Conservation (phyloP, 2,329 filamentous ascomycete genomes). For the Aureobasidium subglaciale region DNA sequence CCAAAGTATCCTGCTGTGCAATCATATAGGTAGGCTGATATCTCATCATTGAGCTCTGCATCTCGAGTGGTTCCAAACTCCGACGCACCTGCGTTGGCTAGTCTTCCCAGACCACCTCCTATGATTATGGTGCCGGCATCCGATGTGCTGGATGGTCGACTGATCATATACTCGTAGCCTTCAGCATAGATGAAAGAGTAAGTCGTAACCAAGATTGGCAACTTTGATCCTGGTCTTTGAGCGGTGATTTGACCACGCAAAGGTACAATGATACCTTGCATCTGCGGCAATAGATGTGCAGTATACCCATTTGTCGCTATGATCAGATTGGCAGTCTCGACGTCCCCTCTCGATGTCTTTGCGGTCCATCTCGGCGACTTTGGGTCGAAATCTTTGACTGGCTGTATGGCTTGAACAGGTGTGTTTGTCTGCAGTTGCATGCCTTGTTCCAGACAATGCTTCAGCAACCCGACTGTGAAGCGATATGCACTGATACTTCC, state of each 20-base stretch:
- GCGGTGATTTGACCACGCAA: constrained; percentile 35
- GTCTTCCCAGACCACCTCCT: constrained; percentile 49
- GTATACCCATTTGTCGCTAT: constrained; percentile 27
- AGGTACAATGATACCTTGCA: constrained; percentile 30
- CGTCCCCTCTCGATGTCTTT: constrained; percentile 23
- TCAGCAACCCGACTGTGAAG: constrained; percentile 39
- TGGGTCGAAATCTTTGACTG: constrained; percentile 9
- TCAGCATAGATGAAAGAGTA: constrained; percentile 55
- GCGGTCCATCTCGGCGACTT: constrained; percentile 19
- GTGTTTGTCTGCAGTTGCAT: constrained; percentile 50
- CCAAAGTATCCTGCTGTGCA: constrained; percentile 48
- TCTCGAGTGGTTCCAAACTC: constrained; percentile 55
- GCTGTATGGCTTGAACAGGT: constrained; percentile 26
- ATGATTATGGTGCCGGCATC: constrained; percentile 51
- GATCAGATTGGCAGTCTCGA: constrained; percentile 22
- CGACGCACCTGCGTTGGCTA: constrained; percentile 35
- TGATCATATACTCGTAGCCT: constrained; percentile 63
- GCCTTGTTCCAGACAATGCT: constrained; percentile 36
- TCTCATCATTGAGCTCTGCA: constrained; percentile 41
- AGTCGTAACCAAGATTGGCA: constrained; percentile 39
- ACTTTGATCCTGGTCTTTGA: constrained; percentile 31
- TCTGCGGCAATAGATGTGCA: constrained; percentile 20
- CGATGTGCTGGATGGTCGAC: constrained; percentile 41
- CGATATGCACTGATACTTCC: constrained; percentile 38
- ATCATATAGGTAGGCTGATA: constrained; percentile 42